Evolutionary conservation across 148 eudicot genomes (phyloP).

Genomic region (Polygonum aviculare): DNA sequence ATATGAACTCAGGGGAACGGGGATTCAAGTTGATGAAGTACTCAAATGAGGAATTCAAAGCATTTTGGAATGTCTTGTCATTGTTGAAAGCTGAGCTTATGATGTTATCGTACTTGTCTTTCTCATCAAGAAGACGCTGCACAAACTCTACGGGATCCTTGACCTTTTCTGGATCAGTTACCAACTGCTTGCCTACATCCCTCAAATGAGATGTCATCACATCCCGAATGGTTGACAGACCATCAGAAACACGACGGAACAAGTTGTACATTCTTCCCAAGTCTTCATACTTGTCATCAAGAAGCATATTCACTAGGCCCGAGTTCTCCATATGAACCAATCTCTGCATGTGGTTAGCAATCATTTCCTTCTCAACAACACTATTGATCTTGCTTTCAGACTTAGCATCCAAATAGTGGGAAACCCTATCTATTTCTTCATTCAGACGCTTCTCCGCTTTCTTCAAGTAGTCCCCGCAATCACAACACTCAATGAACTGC

Average conservation of each 20-base stretch:
- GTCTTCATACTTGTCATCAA: conserved; percentile 68
- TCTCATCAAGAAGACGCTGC: conserved; percentile 61
- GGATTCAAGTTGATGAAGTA: conserved; percentile 66
- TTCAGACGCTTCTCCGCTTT: conserved; percentile 71
- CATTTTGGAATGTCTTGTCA: conserved; percentile 72
- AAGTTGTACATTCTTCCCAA: conserved; percentile 64
- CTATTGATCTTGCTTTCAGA: conserved; percentile 53
- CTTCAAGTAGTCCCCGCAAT: conserved; percentile 71
- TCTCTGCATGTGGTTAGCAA: conserved; percentile 71
- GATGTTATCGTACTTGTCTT: conserved; percentile 67
- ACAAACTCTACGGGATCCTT: conserved; percentile 83
- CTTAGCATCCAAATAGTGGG: conserved; percentile 57
- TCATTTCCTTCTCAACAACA: conserved; percentile 76
- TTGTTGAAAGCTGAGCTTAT: conserved; percentile 51
- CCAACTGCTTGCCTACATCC: conserved; percentile 72
- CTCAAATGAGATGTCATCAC: conserved; percentile 76
- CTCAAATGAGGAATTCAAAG: conserved; percentile 65
- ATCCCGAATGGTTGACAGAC: conserved; percentile 60
- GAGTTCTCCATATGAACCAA: conserved; percentile 83
- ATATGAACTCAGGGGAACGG: conserved; percentile 67
- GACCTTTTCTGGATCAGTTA: conserved; percentile 74
- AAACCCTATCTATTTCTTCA: conserved; percentile 80
- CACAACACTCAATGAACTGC: conserved; percentile 66
- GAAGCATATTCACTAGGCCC: conserved; percentile 67
- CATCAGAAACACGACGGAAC: conserved; percentile 56